A percentile compares a stretch with the other conserved stretches of the same genome.
phyloP scores from a whole-genome alignment of 805 yeast species.

The Saccharomycopsis sp. region DNA sequence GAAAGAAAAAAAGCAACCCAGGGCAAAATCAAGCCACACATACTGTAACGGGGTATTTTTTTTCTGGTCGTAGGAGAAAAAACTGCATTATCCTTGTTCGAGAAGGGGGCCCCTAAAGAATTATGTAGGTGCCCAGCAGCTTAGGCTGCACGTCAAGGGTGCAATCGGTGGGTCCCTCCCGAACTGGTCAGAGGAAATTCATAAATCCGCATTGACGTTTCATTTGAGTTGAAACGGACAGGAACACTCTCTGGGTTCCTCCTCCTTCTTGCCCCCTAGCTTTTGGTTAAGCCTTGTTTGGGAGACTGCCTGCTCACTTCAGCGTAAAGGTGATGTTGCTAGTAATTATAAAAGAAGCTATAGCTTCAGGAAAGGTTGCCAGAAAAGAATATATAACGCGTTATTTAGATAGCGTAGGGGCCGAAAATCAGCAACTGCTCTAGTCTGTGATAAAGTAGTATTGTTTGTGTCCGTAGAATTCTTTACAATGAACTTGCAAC shows the following conservation, averaged over 20 bases:
- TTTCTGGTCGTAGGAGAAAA: background rate
- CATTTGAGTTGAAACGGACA: background rate
- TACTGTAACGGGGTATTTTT: background rate
- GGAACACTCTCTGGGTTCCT: background rate
- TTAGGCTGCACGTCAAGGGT: background rate
- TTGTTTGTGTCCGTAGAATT: no score
- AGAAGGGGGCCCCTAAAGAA: background rate
- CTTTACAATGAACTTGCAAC: no score
- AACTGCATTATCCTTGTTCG: background rate
- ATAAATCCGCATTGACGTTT: background rate
- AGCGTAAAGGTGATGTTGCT: no score
- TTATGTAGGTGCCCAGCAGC: background rate
- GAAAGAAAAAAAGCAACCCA: background rate
- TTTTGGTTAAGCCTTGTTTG: no score
- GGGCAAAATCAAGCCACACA: background rate
- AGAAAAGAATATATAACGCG: no score
- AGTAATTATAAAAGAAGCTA: no score
- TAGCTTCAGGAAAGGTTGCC: no score
- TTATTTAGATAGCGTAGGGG: no score
- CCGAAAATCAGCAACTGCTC: no score
- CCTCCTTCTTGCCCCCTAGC: background rate
- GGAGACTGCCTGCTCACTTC: no score
- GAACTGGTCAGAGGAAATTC: background rate
- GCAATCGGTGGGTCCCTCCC: background rate
- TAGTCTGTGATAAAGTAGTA: no score